A percentile compares a stretch with the other conserved stretches of the same genome.
These are phyloP conservation scores for Lachnum nothofagi DNA, from an alignment of 2,329 filamentous ascomycete species.

Conservation along the genomic window DNA sequence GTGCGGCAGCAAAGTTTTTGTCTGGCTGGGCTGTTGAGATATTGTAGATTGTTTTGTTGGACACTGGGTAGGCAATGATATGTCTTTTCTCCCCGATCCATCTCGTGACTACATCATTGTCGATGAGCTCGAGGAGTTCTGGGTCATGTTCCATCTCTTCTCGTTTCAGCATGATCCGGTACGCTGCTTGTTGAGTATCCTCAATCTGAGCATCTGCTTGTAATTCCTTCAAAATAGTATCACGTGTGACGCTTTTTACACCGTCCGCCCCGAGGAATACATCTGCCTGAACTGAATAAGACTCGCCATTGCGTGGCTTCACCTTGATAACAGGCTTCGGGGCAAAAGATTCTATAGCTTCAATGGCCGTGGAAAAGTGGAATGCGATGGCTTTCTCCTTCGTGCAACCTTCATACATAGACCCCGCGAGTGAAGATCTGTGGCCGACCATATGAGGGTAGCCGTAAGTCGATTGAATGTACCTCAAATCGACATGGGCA, in stretches of 20 bases:
- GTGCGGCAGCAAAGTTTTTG: conserved; percentile 52
- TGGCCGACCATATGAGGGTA: conserved; percentile 80
- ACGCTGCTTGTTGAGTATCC: conserved; percentile 71
- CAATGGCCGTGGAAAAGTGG: conserved; percentile 56
- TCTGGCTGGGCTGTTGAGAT: conserved; percentile 59
- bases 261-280: conserved; percentile 52
- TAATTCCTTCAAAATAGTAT: conserved; percentile 50
- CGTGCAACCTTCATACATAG: conserved; percentile 66
- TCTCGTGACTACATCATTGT: conserved; percentile 61
- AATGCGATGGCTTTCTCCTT: conserved; percentile 60
- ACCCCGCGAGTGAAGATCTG: conserved; percentile 63
- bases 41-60: conserved; percentile 61
- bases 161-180: conserved; percentile 70
- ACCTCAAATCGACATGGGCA: conserved; percentile 62
- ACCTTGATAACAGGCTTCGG: conserved; percentile 57
- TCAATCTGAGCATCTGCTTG: conserved; percentile 45
- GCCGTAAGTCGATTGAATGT: conserved; percentile 63
- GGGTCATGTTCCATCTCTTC: conserved; percentile 62
- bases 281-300: conserved; percentile 47
- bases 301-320: conserved; percentile 48
- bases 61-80: conserved; percentile 73
- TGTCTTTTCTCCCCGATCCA: conserved; percentile 74
- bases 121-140: conserved; percentile 61
- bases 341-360: conserved; percentile 53
- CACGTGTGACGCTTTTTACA: conserved; percentile 48